Base-by-base conservation (phyloP, 306 rosid species). In the Medicago arabica region DNA sequence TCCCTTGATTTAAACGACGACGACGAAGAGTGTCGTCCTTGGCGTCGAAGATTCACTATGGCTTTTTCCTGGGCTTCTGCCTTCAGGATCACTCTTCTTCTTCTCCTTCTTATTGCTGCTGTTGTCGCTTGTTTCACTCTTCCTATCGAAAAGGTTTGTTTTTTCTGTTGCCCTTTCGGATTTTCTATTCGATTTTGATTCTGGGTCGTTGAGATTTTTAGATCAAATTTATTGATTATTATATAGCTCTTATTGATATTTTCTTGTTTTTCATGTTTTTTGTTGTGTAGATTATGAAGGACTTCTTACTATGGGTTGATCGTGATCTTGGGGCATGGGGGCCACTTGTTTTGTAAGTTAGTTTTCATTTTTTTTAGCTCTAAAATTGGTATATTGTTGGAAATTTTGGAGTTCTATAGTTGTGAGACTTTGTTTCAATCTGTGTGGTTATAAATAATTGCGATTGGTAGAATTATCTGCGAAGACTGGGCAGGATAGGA, bases 261-360 rank as follows among this genome's bases (percentile, higher is more conserved):
- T 61, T 73, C 4, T 80, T 19, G 8, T 28, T 12, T 23, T 62
- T 21, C n/a, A 1, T 34, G 12, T 44, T 67, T 67, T 68, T 31
- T 7, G 28, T 15, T 69, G 12, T 89, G 82, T 88, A 93, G 98
- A 87, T 82, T 67, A 71, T 89, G 90, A 94, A 94, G 97, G 90
- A 88, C 81, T 94, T 94, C 80, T 80, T 94, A 60, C 4, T 90
- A 82, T 91, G 96, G 98, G 97, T 94, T 58, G 80, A 91, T 60
- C 83, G 77, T n/a, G 98, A 94, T 87, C 98, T 94, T 83, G 98
- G 98, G 14, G 80, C 83, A 7, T 94, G 98, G 98, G 98, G 98
- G 43, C 98, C 98, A 34, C 54, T 94, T 75, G 93, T 87, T 78
- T 88, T 94, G 98, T 94, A 82, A 86, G 97, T 86, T 51, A 49